Conservation (phyloP, 2,329 filamentous ascomycete species). For the Alternaria infectoria region DNA sequence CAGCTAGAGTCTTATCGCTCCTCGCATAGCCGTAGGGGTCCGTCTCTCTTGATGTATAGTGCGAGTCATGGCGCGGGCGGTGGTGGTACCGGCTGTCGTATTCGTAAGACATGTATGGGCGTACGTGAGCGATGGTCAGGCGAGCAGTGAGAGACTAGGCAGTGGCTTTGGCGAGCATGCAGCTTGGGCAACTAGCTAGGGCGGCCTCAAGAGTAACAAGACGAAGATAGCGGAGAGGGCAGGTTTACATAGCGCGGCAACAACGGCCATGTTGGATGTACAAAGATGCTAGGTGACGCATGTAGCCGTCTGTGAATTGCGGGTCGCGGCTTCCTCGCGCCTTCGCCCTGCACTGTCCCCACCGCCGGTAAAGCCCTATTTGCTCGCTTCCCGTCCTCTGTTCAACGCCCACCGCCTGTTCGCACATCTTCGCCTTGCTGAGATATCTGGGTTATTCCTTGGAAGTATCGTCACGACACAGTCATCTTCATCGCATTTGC, state of each 20-base stretch:
- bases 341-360: slow-evolving; percentile 1
- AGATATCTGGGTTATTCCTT: neutral
- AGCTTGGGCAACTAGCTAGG: slow-evolving; percentile 1
- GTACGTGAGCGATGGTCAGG: slow-evolving; percentile 14
- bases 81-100: slow-evolving; percentile 32
- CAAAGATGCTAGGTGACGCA: slow-evolving; percentile 18
- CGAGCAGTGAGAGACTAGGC: slow-evolving; percentile 14
- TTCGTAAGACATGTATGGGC: slow-evolving; percentile 32
- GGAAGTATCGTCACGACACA: neutral
- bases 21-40: slow-evolving; percentile 29
- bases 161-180: slow-evolving; percentile 6
- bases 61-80: slow-evolving; percentile 32
- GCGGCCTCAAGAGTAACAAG: slow-evolving; percentile 2
- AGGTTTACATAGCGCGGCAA: slow-evolving; percentile 10
- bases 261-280: slow-evolving; percentile 15
- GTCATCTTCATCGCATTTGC: neutral
- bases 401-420: slow-evolving; percentile 16
- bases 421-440: neutral
- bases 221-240: slow-evolving; percentile 3
- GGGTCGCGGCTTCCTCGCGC: slow-evolving; percentile 11
- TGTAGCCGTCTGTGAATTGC: slow-evolving; percentile 10
- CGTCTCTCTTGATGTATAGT: slow-evolving; percentile 34
- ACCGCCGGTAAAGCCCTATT: slow-evolving; percentile 9
- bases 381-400: slow-evolving; percentile 7
- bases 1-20: slow-evolving; percentile 22